A percentile compares a stretch with the other conserved stretches of the same genome.
Evolutionary conservation across 1,284 basidiomycete species (phyloP).

Genomic region (Microbotryum saponariae): DNA sequence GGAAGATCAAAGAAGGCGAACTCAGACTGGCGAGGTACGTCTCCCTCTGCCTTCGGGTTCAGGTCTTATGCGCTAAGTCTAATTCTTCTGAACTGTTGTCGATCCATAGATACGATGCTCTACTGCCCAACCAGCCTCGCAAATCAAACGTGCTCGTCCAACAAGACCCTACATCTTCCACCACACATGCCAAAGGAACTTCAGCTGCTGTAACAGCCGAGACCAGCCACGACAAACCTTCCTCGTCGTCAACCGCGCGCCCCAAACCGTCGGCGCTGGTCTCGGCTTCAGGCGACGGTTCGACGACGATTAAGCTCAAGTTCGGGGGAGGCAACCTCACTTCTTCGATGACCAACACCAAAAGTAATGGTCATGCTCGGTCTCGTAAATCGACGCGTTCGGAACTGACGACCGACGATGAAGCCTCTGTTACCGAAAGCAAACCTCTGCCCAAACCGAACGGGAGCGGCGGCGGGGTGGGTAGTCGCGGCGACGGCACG

Average conservation of each 20-base stretch:
- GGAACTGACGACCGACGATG: no score
- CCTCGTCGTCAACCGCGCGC: not conserved
- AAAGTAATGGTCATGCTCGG: no score
- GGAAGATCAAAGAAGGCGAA: slow-evolving; percentile 16
- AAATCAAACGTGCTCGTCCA: slow-evolving; percentile 28
- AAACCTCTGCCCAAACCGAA: no score
- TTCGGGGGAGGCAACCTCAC: slow-evolving; percentile 7
- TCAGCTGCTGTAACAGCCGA: not conserved
- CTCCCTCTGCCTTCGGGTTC: not conserved
- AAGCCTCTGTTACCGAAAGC: not conserved
- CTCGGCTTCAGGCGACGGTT: slow-evolving; percentile 10
- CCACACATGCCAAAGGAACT: not conserved
- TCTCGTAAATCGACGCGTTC: no score
- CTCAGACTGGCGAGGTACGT: slow-evolving; percentile 18
- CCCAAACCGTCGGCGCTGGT: slow-evolving; percentile 13
- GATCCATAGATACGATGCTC: slow-evolving; percentile 21
- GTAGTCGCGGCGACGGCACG: no score
- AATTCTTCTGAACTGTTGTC: not conserved
- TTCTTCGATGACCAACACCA: no score
- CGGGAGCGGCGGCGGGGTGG: no score
- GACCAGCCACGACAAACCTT: not conserved
- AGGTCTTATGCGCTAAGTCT: not conserved
- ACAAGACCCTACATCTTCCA: not conserved
- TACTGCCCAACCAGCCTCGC: slow-evolving; percentile 32
- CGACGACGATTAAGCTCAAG: slow-evolving; percentile 20